Evolutionary conservation across 257 asterid genomes (phyloP).

Genomic region (Primulina tabacum): DNA sequence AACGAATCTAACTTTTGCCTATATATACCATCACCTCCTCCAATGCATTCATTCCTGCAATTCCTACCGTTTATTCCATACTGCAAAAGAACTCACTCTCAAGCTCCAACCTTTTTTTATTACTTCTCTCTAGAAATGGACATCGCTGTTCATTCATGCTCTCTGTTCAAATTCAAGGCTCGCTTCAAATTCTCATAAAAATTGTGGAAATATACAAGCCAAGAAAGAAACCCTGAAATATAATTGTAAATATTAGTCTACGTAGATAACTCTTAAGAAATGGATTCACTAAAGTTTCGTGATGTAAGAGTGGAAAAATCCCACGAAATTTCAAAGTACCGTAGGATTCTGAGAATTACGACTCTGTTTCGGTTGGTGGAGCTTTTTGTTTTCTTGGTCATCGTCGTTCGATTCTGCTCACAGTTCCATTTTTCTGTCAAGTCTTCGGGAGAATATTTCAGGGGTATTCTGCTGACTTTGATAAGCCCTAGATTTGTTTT

Average conservation of each 20-base stretch:
- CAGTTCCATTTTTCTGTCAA: conserved; percentile 29
- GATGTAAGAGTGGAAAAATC: conserved; percentile 33
- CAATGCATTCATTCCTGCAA: conserved; percentile 21
- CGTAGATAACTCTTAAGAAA: background rate
- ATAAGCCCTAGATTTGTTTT: conserved; percentile 45
- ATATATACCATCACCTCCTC: conserved; percentile 24
- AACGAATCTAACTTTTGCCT: conserved; percentile 9
- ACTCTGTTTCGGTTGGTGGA: conserved; percentile 36
- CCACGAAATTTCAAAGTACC: conserved; percentile 21
- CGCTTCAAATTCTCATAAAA: conserved; percentile 1
- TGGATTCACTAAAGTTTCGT: conserved; percentile 29
- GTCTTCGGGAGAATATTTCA: conserved; percentile 31
- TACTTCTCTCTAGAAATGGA: background rate
- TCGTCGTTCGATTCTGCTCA: conserved; percentile 26
- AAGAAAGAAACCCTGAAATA: background rate
- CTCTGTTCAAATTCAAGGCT: conserved; percentile 15
- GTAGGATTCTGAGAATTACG: conserved; percentile 27
- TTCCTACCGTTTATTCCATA: background rate
- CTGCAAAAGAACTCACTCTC: background rate
- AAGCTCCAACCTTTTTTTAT: background rate
- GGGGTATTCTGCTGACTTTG: conserved; percentile 31
- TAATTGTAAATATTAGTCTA: background rate
- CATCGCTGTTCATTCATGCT: background rate
- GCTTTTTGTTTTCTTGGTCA: conserved; percentile 26
- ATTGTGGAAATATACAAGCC: background rate